These are phyloP conservation scores for Gossypium lobatum DNA, from an alignment of 441 rosid species.

Conservation along the genomic window DNA sequence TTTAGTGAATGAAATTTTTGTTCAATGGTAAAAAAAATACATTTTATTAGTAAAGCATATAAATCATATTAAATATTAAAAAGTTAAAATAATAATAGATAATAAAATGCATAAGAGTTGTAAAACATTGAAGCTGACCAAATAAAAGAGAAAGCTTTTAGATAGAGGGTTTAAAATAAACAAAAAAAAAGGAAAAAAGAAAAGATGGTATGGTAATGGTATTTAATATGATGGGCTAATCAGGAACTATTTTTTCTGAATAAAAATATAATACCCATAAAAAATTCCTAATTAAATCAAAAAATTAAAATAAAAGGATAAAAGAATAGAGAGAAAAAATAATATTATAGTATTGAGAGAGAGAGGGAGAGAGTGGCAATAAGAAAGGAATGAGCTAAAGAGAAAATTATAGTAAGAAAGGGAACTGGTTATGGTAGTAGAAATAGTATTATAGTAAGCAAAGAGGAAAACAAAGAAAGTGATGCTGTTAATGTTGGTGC, in stretches of 20 bases:
- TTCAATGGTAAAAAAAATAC: too few species aligned
- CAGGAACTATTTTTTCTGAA: not conserved
- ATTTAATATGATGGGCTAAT: conserved; percentile 4
- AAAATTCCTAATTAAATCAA: not conserved
- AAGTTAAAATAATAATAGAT: not conserved
- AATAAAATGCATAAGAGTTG: not conserved
- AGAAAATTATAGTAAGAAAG: too few species aligned
- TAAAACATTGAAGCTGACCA: conserved; percentile 17
- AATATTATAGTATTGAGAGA: too few species aligned
- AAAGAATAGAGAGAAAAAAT: not conserved
- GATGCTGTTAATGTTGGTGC: too few species aligned
- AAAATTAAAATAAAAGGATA: not conserved
- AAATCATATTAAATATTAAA: too few species aligned
- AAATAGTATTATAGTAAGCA: too few species aligned
- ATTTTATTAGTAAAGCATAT: too few species aligned
- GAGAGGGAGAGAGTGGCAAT: not conserved
- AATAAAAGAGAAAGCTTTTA: conserved; percentile 15
- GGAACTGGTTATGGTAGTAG: too few species aligned
- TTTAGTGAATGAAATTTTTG: too few species aligned
- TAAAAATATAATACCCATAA: not conserved
- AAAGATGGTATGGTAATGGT: not conserved
- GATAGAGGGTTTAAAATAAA: not conserved
- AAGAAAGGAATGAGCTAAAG: too few species aligned
- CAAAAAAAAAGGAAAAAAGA: not conserved
- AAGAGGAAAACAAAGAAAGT: too few species aligned